These are phyloP conservation scores for Scenedesmus sp. DNA, from an alignment of 163 green algal genomes.

Conservation along the genomic window DNA sequence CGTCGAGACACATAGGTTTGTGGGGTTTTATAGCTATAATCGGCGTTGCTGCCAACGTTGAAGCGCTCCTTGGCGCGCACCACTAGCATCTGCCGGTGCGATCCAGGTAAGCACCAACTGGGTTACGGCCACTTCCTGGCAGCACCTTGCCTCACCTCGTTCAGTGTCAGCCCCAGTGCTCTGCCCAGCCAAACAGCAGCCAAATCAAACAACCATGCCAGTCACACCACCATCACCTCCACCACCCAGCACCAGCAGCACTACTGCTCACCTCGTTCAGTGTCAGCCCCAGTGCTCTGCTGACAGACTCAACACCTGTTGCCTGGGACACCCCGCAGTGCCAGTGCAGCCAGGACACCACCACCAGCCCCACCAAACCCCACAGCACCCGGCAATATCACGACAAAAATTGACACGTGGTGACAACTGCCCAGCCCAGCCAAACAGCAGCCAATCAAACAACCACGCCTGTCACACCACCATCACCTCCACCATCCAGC, in stretches of 20 bases:
- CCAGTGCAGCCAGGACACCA: conserved; percentile 71
- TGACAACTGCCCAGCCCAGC: too few relatives aligned
- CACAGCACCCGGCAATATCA: too few relatives aligned
- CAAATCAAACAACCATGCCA: neutral
- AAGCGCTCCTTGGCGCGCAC: too few relatives aligned
- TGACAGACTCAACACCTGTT: conserved; percentile 53
- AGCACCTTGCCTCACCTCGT: conserved; percentile 51
- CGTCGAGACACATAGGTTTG: neutral
- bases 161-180: conserved; percentile 47
- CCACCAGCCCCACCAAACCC: conserved; percentile 55
- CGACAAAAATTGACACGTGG: too few relatives aligned
- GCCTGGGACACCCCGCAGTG: conserved; percentile 48
- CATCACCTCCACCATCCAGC: neutral
- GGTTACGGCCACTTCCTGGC: neutral
- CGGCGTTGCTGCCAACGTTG: too few relatives aligned
- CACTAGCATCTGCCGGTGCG: too few relatives aligned
- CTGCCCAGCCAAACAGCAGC: neutral
- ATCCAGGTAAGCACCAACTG: too few relatives aligned
- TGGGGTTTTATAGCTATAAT: neutral
- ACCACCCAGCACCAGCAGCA: neutral
- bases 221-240: neutral
- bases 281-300: conserved; percentile 49
- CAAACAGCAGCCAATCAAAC: too few relatives aligned
- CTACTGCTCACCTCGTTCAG: conserved; percentile 47
- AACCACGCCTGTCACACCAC: neutral